phyloP scores from a whole-genome alignment of 2,329 filamentous ascomycete genomes.

The Claviceps quebecensis region DNA sequence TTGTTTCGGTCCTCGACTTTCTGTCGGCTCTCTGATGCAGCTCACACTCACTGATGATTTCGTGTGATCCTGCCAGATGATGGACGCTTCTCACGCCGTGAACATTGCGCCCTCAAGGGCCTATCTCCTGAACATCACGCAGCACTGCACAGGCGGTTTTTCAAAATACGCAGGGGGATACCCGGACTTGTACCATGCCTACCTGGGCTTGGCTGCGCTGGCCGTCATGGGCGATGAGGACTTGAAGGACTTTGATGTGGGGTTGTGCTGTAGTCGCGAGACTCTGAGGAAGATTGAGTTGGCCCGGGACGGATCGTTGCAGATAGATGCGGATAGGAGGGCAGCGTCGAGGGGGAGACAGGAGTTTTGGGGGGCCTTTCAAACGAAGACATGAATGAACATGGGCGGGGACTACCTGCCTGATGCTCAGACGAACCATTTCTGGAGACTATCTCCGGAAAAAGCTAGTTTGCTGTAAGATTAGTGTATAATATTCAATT shows the following conservation, averaged over 20 bases:
- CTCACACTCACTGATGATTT: background rate
- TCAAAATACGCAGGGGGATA: constrained; percentile 54
- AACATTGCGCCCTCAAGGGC: constrained; percentile 47
- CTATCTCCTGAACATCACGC: constrained; percentile 74
- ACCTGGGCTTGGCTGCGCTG: constrained; percentile 71
- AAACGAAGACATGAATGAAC: background rate
- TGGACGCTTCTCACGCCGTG: constrained; percentile 44
- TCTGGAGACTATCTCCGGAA: background rate
- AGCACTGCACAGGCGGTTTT: constrained; percentile 75
- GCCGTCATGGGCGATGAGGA: constrained; percentile 56
- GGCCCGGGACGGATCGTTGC: constrained; percentile 27
- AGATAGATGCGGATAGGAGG: constrained; percentile 2
- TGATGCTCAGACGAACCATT: background rate
- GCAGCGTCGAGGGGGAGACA: background rate
- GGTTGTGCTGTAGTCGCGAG: constrained; percentile 58
- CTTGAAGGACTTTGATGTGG: constrained; percentile 58
- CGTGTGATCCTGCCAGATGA: constrained; percentile 29
- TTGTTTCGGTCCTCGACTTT: background rate
- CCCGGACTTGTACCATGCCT: constrained; percentile 78
- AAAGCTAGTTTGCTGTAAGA: background rate
- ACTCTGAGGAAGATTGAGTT: constrained; percentile 34
- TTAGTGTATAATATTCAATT: background rate
- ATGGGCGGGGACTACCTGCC: background rate
- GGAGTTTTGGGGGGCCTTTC: constrained; percentile 12
- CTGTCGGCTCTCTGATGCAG: too few species aligned